Conservation (phyloP, 2,329 filamentous ascomycete genomes). For the Dissoconium aciculare region DNA sequence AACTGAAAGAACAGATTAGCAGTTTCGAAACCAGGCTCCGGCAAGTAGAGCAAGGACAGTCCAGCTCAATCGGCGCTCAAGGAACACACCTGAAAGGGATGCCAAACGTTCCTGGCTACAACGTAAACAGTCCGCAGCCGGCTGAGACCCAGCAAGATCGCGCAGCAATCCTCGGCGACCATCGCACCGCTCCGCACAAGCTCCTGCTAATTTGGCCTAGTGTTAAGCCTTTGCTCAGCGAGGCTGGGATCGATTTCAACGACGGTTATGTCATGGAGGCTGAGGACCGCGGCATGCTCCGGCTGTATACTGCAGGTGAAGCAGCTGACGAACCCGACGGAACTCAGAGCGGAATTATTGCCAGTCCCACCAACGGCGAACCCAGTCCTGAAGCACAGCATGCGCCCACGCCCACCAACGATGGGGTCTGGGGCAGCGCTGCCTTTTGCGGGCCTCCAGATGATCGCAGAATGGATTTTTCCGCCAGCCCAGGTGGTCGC, state of each 20-base stretch:
- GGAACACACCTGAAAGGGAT: too few species aligned
- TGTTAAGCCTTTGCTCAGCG: conserved; percentile 23
- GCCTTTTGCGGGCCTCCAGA: conserved; percentile 18
- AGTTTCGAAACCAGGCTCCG: conserved; percentile 16
- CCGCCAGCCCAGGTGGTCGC: conserved; percentile 32
- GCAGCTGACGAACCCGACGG: conserved; percentile 26
- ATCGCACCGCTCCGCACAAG: conserved; percentile 79
- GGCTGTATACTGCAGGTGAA: conserved; percentile 25
- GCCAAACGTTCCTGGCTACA: conserved; percentile 3
- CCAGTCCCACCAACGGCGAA: conserved; percentile 28
- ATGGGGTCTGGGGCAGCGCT: conserved; percentile 38
- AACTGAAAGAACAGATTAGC: conserved; percentile 15
- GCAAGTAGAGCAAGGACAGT: conserved; percentile 13
- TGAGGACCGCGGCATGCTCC: conserved; percentile 24
- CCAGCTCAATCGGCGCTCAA: conserved; percentile 5
- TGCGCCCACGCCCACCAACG: conserved; percentile 29
- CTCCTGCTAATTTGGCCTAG: conserved; percentile 51
- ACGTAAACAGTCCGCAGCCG: conserved; percentile 3
- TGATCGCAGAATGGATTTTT: neutral
- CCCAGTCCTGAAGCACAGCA: conserved; percentile 18
- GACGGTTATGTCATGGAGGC: conserved; percentile 25
- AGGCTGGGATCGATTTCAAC: conserved; percentile 15
- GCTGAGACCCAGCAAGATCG: conserved; percentile 20
- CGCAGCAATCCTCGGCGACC: conserved; percentile 64
- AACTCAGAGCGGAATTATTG: conserved; percentile 21